These are phyloP conservation scores for Colletotrichum limetticola DNA, from an alignment of 2,329 filamentous ascomycete genomes.

Conservation along the genomic window DNA sequence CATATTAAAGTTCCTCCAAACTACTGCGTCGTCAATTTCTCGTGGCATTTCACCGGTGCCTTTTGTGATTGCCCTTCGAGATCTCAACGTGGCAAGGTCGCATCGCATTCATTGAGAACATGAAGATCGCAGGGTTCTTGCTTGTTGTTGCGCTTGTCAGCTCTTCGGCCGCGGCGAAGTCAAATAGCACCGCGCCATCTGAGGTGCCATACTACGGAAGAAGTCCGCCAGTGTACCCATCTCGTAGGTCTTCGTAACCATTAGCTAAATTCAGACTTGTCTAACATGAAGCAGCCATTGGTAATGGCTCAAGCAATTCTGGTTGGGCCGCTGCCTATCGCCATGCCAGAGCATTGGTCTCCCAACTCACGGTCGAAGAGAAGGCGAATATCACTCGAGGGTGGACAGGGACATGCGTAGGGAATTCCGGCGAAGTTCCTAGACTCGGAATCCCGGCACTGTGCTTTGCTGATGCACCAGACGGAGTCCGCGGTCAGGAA, in stretches of 20 bases:
- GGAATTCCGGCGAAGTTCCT: constrained; percentile 58
- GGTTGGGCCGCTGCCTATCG: constrained; percentile 68
- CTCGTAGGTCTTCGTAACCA: constrained; percentile 1
- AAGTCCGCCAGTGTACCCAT: constrained; percentile 27
- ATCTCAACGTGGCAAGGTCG: background rate
- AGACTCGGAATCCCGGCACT: constrained; percentile 58
- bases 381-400: constrained; percentile 61
- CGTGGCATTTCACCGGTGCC: background rate
- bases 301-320: constrained; percentile 13
- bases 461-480: constrained; percentile 61
- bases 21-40: background rate
- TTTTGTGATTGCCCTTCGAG: background rate
- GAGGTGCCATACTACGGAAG: constrained; percentile 28
- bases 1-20: background rate
- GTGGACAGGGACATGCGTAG: constrained; percentile 50
- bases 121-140: constrained; percentile 9
- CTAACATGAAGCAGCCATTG: background rate
- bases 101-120: background rate
- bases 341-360: constrained; percentile 66
- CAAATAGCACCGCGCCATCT: constrained; percentile 17
- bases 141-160: constrained; percentile 5
- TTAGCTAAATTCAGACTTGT: background rate
- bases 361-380: constrained; percentile 73
- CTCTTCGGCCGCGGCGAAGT: background rate
- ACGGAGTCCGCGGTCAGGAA: constrained; percentile 59